Conservation (phyloP, 345 rosid genomes). For the Microthlaspi erraticum region DNA sequence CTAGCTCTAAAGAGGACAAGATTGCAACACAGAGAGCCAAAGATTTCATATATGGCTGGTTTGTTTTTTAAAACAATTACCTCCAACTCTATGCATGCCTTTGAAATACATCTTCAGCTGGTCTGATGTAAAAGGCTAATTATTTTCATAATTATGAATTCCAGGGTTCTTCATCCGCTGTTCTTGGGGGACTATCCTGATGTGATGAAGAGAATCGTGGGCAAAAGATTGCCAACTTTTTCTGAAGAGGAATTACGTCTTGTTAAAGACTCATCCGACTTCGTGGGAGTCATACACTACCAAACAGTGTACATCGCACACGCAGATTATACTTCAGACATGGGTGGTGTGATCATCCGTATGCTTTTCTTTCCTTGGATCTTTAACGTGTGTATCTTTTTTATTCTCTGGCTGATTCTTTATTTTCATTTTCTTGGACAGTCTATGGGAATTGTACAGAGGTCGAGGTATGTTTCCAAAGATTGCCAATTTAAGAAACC, state of each 20-base stretch:
- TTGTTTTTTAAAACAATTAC: not conserved
- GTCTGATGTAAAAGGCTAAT: not conserved
- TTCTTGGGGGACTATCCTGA: slow-evolving; percentile 77
- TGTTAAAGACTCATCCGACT: slow-evolving; percentile 64
- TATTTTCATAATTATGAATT: slow-evolving; percentile 12
- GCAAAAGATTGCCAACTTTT: slow-evolving; percentile 67
- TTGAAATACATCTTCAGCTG: not conserved
- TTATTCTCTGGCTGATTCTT: not conserved
- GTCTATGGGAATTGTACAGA: slow-evolving; percentile 20
- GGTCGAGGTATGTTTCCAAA: slow-evolving; percentile 23
- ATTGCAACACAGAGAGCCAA: slow-evolving; percentile 49
- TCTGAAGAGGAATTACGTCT: slow-evolving; percentile 52
- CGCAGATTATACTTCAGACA: slow-evolving; percentile 48
- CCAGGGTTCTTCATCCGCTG: slow-evolving; percentile 62
- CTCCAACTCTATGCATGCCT: too few relatives aligned
- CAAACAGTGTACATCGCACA: slow-evolving; percentile 35
- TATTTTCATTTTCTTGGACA: slow-evolving; percentile 33
- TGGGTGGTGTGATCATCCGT: slow-evolving; percentile 32
- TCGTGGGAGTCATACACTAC: slow-evolving; percentile 62
- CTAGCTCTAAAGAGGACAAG: slow-evolving; percentile 50
- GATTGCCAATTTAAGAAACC: not conserved
- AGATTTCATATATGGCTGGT: slow-evolving; percentile 56
- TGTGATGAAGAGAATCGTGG: slow-evolving; percentile 60
- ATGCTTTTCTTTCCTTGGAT: slow-evolving; percentile 12
- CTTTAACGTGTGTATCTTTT: not conserved